Percentiles rank a stretch among this genome's conserved stretches.
phyloP scores from a whole-genome alignment of 345 rosid genomes.

The Dovyalis caffra region DNA sequence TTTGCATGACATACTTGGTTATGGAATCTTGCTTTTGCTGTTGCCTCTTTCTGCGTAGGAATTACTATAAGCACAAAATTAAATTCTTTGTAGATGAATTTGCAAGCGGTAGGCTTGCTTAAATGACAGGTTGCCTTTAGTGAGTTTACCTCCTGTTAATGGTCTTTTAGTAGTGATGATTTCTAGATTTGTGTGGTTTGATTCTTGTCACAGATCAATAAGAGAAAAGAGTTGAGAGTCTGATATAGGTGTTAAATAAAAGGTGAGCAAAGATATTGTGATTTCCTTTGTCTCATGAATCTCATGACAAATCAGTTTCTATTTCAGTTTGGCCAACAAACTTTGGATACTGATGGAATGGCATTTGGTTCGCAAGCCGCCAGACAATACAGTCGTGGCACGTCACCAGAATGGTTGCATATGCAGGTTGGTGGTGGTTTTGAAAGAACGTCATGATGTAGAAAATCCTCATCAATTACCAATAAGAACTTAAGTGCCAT shows the following conservation, averaged over 20 bases:
- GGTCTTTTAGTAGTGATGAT: neutral
- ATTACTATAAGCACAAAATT: neutral
- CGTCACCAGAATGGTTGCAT: conserved; percentile 91
- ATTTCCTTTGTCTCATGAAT: conserved; percentile 3
- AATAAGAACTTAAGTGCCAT: conserved; percentile 35
- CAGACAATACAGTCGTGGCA: conserved; percentile 54
- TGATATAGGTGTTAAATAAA: neutral
- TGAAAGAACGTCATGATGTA: conserved; percentile 49
- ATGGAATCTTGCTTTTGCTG: neutral
- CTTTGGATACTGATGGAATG: conserved; percentile 51
- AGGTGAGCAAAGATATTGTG: neutral
- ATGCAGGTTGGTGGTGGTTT: conserved; percentile 80
- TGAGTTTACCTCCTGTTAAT: neutral
- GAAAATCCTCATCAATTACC: conserved; percentile 12
- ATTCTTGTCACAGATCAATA: neutral
- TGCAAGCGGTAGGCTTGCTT: neutral
- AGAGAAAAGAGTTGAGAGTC: neutral
- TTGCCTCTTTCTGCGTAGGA: neutral
- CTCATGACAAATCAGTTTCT: neutral
- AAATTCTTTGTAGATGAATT: neutral
- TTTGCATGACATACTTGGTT: neutral
- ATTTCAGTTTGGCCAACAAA: conserved; percentile 68
- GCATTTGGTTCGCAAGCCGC: conserved; percentile 61
- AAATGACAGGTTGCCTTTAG: neutral
- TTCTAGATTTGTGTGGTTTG: conserved; percentile 5